Base-by-base conservation (phyloP, 169 alveolate species). In the Cryptosporidium canis region DNA sequence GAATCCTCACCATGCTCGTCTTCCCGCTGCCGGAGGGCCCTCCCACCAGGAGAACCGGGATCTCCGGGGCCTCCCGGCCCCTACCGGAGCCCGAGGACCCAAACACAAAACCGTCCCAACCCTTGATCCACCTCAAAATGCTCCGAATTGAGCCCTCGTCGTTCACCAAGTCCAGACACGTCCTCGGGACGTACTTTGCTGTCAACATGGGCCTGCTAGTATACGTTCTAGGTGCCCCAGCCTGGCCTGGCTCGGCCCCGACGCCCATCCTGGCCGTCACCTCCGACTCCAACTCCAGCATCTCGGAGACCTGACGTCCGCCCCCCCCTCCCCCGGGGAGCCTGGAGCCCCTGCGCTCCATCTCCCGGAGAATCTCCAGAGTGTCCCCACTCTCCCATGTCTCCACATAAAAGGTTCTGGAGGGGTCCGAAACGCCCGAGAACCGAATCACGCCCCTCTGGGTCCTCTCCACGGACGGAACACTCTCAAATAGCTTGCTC, bases 11-110 rank as follows among this genome's bases (percentile, higher is more conserved):
- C 39, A 93, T 37, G 9, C 94, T 91, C 1, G 96, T 85, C 55
- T 93, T 93, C 18, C 96, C 96, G 35, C 92, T 65, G 12, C 96
- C 96, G 16, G 96, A 94, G 18, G 95, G 96, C 1, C 96, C 96
- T 67, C 93, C 90, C 21, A 93, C 53, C 39, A 93, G 82, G 14
- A 93, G 64, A 24, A 92, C 83, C 71, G 85, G 85, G 18, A 18
- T n/a, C n/a, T 31, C 39, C 24, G 85, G 85, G 16, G 85, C 68
- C 18, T 71, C 67, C 5, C 16, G 18, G 18, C 70, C 35, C 12
- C 6, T 61, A 2, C n/a, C n/a, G n/a, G 68, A 33, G 21, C 29
- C 31, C n/a, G 1, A 3, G 8, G 45, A 33, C 12, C 27, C 27
- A 41, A 91, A 92, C 1, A 92, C 93, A 24, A 91, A 83, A 63